Evolutionary conservation across 768 basidiomycete species (phyloP), one percentile per base, ranked within the genome.

Genomic region (Collybia sp.): DNA sequence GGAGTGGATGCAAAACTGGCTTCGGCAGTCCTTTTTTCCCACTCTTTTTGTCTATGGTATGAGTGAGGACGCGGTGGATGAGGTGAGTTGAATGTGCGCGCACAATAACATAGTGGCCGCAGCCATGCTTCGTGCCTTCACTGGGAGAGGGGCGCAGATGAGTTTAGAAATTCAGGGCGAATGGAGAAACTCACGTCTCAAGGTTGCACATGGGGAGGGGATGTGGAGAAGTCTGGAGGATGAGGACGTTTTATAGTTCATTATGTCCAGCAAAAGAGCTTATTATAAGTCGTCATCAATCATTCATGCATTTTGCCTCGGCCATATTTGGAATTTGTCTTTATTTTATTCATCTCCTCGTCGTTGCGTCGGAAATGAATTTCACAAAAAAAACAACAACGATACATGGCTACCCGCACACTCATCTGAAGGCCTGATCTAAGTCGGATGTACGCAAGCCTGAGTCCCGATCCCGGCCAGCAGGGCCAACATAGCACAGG

Each of bases 91-190:
- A 12, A 25, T 44, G n/a, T n/a, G 18, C 47, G 70, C 79, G 54
- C 46, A 84, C 83, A 55, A 81, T 75, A 42, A 80, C 71, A 64
- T 88, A 90, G 72, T 90, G 88, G 50, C 87, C 87, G 62, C 88
- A 90, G 58, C 83, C 85, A 58, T 81, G 72, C 68, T 81, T 80
- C 50, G 76, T 82, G 52, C 83, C 87, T 74, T 86, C 83, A 57
- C 86, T 88, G 68, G 33, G 47, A 46, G 46, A 56, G 39, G 53
- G 51, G 50, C 46, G 52, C 47, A 62, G 52, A 18, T 55, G 40
- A 52, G 45, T 49, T 13, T 30, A 19, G 49, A 31, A 49, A 49
- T n/a, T 48, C 38, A 57, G 45, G 49, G 46, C 41, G 42, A 50
- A 61, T 71, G 48, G 49, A 25, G 8, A 25, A 25, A 25, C 25